Percentiles rank a stretch among this genome's conserved stretches.
These are phyloP conservation scores for Aurinia saxatilis DNA, from an alignment of 345 rosid species.

Conservation along the genomic window DNA sequence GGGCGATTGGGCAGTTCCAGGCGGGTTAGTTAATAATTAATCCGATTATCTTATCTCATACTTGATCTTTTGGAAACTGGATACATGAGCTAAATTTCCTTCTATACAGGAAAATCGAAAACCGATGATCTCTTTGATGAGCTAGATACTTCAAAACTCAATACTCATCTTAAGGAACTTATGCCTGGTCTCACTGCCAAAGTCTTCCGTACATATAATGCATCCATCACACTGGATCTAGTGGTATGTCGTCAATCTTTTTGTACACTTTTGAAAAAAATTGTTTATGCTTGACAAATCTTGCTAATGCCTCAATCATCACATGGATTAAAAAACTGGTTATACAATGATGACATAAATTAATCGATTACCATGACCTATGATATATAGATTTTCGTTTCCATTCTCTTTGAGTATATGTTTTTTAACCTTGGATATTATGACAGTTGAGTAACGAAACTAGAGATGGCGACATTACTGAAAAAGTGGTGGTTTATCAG, in stretches of 20 bases:
- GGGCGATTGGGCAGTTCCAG: constrained; percentile 87
- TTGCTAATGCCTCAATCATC: neutral
- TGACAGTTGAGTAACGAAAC: constrained; percentile 79
- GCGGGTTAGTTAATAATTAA: constrained; percentile 32
- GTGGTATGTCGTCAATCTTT: constrained; percentile 43
- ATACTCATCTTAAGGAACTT: constrained; percentile 93
- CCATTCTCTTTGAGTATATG: neutral
- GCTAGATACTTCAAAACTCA: constrained; percentile 88
- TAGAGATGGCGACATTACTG: constrained; percentile 81
- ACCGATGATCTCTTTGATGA: constrained; percentile 77
- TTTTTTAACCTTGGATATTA: neutral
- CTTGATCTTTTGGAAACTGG: neutral
- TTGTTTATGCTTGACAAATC: neutral
- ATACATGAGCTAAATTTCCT: neutral
- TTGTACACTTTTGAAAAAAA: neutral
- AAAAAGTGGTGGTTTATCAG: constrained; percentile 69
- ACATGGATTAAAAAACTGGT: neutral
- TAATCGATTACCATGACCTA: neutral
- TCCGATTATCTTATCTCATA: neutral
- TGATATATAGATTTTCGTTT: neutral
- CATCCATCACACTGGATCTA: constrained; percentile 88
- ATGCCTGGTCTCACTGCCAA: constrained; percentile 99
- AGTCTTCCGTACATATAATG: constrained; percentile 98
- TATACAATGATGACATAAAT: neutral
- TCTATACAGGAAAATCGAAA: constrained; percentile 56